Evolutionary conservation across 805 yeast genomes (phyloP).

Genomic region (Candida dajiaensis): DNA sequence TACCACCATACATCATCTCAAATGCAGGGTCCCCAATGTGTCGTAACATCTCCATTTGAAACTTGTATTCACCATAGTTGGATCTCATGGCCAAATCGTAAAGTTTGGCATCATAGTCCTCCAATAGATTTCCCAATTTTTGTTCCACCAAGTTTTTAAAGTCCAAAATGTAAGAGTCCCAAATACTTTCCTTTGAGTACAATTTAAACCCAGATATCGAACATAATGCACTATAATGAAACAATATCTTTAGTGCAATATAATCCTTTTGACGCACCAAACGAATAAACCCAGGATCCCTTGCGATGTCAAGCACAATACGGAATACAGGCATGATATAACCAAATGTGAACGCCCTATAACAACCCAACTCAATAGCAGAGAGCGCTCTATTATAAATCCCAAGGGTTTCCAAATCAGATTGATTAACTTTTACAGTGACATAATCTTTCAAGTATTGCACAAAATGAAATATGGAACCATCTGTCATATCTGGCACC

Average conservation of each 20-base stretch:
- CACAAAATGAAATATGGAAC: slow-evolving; percentile 11
- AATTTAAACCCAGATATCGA: slow-evolving; percentile 20
- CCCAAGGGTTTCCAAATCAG: not conserved
- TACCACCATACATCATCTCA: not conserved
- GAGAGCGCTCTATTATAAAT: slow-evolving; percentile 9
- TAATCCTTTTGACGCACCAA: slow-evolving; percentile 14
- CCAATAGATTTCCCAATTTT: slow-evolving; percentile 11
- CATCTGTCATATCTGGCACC: slow-evolving; percentile 5
- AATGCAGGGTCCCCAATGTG: not conserved
- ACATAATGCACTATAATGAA: slow-evolving; percentile 14
- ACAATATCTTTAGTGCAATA: slow-evolving; percentile 19
- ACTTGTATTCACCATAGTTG: not conserved
- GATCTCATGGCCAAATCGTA: slow-evolving; percentile 1
- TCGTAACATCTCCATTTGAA: not conserved
- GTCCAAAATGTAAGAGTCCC: slow-evolving; percentile 17
- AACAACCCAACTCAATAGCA: slow-evolving; percentile 16
- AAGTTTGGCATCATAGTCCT: slow-evolving; percentile 11
- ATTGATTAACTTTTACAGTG: not conserved
- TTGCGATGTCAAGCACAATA: slow-evolving; percentile 8
- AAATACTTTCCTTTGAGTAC: slow-evolving; percentile 10
- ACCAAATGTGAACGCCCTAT: slow-evolving; percentile 13
- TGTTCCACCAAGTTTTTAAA: slow-evolving; percentile 5
- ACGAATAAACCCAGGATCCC: slow-evolving; percentile 3
- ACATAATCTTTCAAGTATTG: slow-evolving; percentile 12
- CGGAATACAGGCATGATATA: slow-evolving; percentile 18